Evolutionary conservation across 805 yeast species (phyloP).

Genomic region (Tetrapisispora pingtungensis): DNA sequence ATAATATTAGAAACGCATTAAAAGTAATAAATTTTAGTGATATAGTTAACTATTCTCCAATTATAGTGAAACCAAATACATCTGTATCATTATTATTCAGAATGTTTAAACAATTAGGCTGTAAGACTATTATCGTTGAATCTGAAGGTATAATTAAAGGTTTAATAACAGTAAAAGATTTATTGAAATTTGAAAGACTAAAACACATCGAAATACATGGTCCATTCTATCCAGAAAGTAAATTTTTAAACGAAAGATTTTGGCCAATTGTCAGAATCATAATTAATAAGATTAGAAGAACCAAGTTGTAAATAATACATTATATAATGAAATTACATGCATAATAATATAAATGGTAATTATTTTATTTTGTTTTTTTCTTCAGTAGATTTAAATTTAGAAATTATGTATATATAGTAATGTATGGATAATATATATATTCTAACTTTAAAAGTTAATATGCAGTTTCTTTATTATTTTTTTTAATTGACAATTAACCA

Average conservation of each 20-base stretch:
- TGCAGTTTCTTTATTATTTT: neutral
- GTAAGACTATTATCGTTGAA: constrained; percentile 60
- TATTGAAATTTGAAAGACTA: constrained; percentile 49
- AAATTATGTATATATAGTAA: neutral
- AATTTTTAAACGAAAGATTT: constrained; percentile 14
- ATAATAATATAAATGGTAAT: neutral
- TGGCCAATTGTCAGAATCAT: constrained; percentile 16
- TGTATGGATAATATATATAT: neutral
- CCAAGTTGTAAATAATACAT: neutral
- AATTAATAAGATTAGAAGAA: constrained; percentile 3
- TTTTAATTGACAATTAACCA: no score
- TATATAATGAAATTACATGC: no score
- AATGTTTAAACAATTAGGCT: constrained; percentile 71
- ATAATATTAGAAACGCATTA: neutral
- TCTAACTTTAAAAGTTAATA: neutral
- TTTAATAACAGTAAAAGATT: constrained; percentile 75
- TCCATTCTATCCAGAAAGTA: constrained; percentile 18
- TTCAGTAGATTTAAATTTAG: no score
- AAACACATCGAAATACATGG: constrained; percentile 24
- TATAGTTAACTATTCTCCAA: constrained; percentile 43
- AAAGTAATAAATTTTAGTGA: constrained; percentile 12
- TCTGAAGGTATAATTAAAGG: constrained; percentile 57
- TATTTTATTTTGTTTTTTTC: neutral
- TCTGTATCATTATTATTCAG: constrained; percentile 55
- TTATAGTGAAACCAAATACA: constrained; percentile 44